Evolutionary conservation across 768 basidiomycete genomes (phyloP).

Genomic region (Brasilioporus rufonigricans): DNA sequence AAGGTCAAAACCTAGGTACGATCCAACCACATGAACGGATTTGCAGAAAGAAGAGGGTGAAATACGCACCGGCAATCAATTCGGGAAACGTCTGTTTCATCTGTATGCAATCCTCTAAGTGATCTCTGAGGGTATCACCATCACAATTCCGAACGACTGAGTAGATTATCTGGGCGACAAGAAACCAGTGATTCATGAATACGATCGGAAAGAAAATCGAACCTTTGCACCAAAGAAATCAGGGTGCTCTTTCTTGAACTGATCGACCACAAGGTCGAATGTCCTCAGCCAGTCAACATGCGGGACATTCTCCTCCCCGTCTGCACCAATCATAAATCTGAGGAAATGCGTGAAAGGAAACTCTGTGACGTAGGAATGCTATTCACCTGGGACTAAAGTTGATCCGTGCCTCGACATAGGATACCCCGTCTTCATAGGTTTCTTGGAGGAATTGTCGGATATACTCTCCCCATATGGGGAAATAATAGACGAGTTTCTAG

Average conservation of each 20-base stretch:
- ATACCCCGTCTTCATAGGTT: constrained; percentile 68
- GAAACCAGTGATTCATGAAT: not conserved
- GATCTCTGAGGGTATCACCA: constrained; percentile 57
- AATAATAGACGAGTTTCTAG: constrained; percentile 44
- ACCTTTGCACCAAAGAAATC: constrained; percentile 71
- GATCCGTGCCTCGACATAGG: constrained; percentile 66
- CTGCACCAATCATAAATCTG: constrained; percentile 55
- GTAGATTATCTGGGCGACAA: constrained; percentile 60
- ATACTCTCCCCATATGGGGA: constrained; percentile 59
- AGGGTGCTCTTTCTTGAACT: constrained; percentile 54
- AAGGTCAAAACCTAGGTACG: constrained; percentile 46
- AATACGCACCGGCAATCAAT: constrained; percentile 55
- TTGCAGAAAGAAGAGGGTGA: too few species aligned
- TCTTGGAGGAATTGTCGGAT: constrained; percentile 59
- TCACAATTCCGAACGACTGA: constrained; percentile 56
- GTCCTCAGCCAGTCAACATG: constrained; percentile 58
- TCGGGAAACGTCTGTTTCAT: constrained; percentile 75
- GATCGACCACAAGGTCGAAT: constrained; percentile 50
- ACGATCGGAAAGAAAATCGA: constrained; percentile 4
- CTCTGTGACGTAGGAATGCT: not conserved
- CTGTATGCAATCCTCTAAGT: constrained; percentile 70
- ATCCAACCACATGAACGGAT: not conserved
- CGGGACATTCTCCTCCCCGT: constrained; percentile 55
- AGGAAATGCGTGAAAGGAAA: not conserved
- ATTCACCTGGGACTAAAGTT: constrained; percentile 60